phyloP scores from a whole-genome alignment of 78 protist species.

The Diacronema lutheri region DNA sequence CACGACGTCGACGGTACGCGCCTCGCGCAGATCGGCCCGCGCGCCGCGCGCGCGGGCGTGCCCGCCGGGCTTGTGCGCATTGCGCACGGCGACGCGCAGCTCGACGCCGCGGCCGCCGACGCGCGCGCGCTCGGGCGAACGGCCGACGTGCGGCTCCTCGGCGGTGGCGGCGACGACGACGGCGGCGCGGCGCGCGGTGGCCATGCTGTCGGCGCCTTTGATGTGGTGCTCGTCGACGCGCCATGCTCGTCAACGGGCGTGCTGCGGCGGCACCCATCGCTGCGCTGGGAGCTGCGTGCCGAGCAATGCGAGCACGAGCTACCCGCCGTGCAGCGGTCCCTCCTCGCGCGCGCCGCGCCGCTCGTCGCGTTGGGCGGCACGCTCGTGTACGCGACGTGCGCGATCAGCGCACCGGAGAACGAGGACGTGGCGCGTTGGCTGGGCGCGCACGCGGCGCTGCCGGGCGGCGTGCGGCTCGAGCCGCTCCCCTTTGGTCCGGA shows the following conservation, averaged over 20 bases:
- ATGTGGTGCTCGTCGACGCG: conserved; percentile 4
- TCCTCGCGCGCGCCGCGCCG: background rate
- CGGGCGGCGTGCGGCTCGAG: background rate
- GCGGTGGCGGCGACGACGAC: background rate
- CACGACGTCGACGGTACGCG: background rate
- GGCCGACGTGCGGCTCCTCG: background rate
- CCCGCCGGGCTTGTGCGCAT: background rate
- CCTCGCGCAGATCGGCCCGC: background rate
- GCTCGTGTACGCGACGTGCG: conserved; percentile 11
- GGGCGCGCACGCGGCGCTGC: background rate
- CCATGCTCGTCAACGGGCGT: background rate
- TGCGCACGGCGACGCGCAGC: no score
- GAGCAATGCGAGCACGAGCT: background rate
- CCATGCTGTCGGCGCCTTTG: background rate
- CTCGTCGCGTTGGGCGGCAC: background rate
- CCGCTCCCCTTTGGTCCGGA: background rate
- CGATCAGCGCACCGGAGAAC: background rate
- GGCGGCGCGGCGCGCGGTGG: background rate
- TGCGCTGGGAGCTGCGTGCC: background rate
- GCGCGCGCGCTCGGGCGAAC: background rate
- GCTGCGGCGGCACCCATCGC: background rate
- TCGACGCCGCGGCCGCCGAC: background rate
- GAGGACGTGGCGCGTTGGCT: background rate
- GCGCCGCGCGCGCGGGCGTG: background rate
- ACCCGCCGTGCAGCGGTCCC: background rate